phyloP scores from a whole-genome alignment of 2,329 filamentous ascomycete species.

The Cytospora paraplurivora region DNA sequence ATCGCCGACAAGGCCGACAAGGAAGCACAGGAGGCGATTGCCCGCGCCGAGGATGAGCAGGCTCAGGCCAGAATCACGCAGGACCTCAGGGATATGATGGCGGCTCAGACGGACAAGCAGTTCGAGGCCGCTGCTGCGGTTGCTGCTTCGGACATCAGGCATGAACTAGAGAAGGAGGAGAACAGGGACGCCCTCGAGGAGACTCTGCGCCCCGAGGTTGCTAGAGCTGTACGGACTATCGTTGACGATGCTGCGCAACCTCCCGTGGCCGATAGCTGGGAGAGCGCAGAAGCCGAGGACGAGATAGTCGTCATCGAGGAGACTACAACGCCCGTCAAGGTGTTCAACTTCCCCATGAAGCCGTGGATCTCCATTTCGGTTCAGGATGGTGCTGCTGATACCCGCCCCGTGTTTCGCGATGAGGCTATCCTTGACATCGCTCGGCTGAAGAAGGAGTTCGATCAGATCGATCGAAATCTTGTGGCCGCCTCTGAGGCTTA shows the following conservation, averaged over 20 bases:
- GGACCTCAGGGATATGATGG: slow-evolving; percentile 52
- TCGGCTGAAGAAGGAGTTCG: slow-evolving; percentile 94
- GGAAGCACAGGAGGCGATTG: slow-evolving; percentile 66
- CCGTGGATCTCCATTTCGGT: slow-evolving; percentile 92
- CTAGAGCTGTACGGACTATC: slow-evolving; percentile 50
- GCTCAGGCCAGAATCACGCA: slow-evolving; percentile 51
- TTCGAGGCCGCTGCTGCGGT: slow-evolving; percentile 53
- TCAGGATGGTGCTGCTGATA: slow-evolving; percentile 56
- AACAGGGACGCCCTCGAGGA: slow-evolving; percentile 57
- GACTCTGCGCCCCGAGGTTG: slow-evolving; percentile 52
- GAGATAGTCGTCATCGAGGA: slow-evolving; percentile 67
- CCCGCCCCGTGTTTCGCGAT: slow-evolving; percentile 68
- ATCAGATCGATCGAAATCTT: slow-evolving; percentile 92
- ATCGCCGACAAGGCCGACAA: slow-evolving; percentile 57
- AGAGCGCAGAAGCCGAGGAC: slow-evolving; percentile 77
- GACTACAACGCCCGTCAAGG: slow-evolving; percentile 67
- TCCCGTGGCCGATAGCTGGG: slow-evolving; percentile 82
- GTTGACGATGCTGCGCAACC: slow-evolving; percentile 62
- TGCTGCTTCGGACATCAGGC: slow-evolving; percentile 52
- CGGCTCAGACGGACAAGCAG: slow-evolving; percentile 55
- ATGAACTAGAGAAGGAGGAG: slow-evolving; percentile 57
- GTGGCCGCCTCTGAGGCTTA: slow-evolving; percentile 87
- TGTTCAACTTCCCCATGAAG: slow-evolving; percentile 95
- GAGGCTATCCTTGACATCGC: slow-evolving; percentile 90
- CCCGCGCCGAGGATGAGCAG: slow-evolving; percentile 54